Evolutionary conservation across 2,329 filamentous ascomycete genomes (phyloP).

Genomic region (Epichloe festucae): DNA sequence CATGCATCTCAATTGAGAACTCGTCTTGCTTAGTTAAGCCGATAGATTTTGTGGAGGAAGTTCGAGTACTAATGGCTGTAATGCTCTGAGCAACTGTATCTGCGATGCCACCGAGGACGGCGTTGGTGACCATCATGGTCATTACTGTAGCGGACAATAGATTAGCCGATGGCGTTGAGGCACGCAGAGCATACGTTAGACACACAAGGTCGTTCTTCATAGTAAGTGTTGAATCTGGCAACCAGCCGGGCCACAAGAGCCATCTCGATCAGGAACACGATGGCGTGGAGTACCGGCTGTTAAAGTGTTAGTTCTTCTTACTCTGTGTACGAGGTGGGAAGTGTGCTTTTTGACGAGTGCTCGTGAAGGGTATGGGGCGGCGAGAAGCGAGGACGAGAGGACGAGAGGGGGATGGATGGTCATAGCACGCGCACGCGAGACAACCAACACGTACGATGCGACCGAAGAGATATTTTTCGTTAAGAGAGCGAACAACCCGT

Average conservation of each 20-base stretch:
- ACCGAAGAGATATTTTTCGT: conserved; percentile 55
- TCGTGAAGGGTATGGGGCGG: background rate
- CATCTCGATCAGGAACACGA: conserved; percentile 83
- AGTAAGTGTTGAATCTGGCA: conserved; percentile 86
- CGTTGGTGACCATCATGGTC: conserved; percentile 98
- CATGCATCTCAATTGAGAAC: conserved; percentile 76
- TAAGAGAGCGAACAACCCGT: conserved; percentile 51
- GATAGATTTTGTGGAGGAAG: conserved; percentile 46
- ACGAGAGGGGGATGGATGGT: background rate
- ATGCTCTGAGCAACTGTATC: conserved; percentile 93
- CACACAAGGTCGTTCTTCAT: conserved; percentile 74
- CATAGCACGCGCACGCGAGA: background rate
- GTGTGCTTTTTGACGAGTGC: background rate
- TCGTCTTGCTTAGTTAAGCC: conserved; percentile 52
- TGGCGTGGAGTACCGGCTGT: conserved; percentile 75
- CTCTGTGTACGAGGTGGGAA: background rate
- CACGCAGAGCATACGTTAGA: conserved; percentile 1
- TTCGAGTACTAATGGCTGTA: conserved; percentile 61
- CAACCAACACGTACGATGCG: conserved; percentile 46
- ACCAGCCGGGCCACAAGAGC: conserved; percentile 69
- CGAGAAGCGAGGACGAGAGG: background rate
- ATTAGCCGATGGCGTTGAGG: background rate
- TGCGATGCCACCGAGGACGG: conserved; percentile 85
- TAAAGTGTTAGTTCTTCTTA: background rate
- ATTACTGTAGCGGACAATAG: conserved; percentile 47